Evolutionary conservation across 1,284 basidiomycete species (phyloP).

Genomic region (Polyporus tsugae): DNA sequence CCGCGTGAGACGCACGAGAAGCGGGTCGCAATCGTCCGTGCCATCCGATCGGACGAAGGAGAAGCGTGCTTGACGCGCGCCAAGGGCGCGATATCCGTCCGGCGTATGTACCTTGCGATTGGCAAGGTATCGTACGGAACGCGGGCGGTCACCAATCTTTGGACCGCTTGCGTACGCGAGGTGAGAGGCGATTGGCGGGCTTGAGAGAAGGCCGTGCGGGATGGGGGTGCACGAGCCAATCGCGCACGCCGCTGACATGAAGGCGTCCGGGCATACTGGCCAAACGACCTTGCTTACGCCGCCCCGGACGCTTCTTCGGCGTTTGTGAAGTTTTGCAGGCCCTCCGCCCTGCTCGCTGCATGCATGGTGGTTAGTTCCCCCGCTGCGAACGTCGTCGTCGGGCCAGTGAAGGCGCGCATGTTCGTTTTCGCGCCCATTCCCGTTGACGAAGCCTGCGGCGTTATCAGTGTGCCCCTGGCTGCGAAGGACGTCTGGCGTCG

Average conservation of each 20-base stretch:
- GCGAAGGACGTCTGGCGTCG: conserved; percentile 9
- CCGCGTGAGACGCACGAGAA: conserved; percentile 10
- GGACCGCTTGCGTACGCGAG: not conserved
- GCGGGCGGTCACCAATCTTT: conserved; percentile 11
- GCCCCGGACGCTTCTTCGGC: conserved; percentile 4
- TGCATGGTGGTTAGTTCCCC: not conserved
- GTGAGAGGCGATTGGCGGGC: not conserved
- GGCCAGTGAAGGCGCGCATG: not conserved
- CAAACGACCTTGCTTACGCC: not conserved
- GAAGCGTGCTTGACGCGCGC: conserved; percentile 3
- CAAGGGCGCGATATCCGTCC: not conserved
- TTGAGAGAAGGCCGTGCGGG: not conserved
- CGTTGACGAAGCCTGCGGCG: not conserved
- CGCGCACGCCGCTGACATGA: not conserved
- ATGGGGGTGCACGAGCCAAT: not conserved
- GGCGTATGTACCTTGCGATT: conserved; percentile 3
- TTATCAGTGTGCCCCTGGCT: conserved; percentile 1
- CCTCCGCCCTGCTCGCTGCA: not conserved
- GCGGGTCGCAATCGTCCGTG: conserved; percentile 3
- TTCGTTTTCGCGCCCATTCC: not conserved
- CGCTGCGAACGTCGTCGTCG: not conserved
- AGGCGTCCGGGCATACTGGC: conserved; percentile 6
- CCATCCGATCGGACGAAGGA: conserved; percentile 24
- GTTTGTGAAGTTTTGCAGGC: conserved; percentile 6
- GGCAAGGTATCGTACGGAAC: not conserved